phyloP scores from a whole-genome alignment of 75 land plant species.

The Pinus albicaulis region DNA sequence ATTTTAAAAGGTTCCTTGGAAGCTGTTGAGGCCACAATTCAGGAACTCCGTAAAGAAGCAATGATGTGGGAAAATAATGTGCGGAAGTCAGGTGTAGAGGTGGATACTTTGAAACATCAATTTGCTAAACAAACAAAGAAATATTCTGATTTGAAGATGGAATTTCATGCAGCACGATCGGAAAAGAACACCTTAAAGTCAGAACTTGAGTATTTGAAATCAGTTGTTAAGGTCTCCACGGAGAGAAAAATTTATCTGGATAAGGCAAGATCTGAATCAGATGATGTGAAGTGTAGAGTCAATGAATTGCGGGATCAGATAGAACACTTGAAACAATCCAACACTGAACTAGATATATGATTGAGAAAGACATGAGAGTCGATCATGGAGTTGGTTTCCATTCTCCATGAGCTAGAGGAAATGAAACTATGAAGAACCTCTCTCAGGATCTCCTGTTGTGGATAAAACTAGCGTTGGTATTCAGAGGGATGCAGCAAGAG shows the following conservation, averaged over 20 bases:
- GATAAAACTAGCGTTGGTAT: too few species aligned
- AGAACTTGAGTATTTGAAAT: slow-evolving; percentile 56
- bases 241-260: slow-evolving; percentile 19
- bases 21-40: slow-evolving; percentile 65
- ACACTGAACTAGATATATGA: slow-evolving; percentile 43
- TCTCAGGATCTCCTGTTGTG: too few species aligned
- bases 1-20: slow-evolving; percentile 40
- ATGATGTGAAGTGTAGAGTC: slow-evolving; percentile 24
- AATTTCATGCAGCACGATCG: slow-evolving; percentile 44
- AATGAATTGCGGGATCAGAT: slow-evolving; percentile 60
- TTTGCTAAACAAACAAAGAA: slow-evolving; percentile 40
- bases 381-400: slow-evolving; percentile 54
- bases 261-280: slow-evolving; percentile 27
- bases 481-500: too few species aligned
- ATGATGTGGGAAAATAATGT: slow-evolving; percentile 70
- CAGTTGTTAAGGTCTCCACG: slow-evolving; percentile 27
- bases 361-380: slow-evolving; percentile 56
- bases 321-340: slow-evolving; percentile 47
- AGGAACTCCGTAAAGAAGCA: slow-evolving; percentile 71
- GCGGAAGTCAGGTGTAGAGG: slow-evolving; percentile 50
- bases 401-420: slow-evolving; percentile 68
- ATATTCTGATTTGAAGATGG: slow-evolving; percentile 32
- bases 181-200: slow-evolving; percentile 66
- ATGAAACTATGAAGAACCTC: too few species aligned
- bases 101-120: slow-evolving; percentile 56